Conservation (phyloP, 2,329 filamentous ascomycete genomes). For the Aureobasidium sp. region DNA sequence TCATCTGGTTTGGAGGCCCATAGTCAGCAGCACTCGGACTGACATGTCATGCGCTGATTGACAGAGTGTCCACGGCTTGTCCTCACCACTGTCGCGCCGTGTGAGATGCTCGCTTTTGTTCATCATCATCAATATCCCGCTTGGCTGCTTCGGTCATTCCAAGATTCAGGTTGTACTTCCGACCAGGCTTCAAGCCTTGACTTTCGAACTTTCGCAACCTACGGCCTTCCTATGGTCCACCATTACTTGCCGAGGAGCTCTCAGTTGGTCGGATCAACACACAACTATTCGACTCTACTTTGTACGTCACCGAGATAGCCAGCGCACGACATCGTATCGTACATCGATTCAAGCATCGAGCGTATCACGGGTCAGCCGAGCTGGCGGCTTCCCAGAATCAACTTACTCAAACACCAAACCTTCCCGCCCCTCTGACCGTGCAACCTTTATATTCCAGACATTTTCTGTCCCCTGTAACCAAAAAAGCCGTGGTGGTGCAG, state of each 20-base stretch:
- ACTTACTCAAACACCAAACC: background rate
- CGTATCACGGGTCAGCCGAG: background rate
- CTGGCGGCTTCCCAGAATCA: background rate
- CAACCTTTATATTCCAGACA: background rate
- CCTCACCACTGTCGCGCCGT: too few relatives aligned
- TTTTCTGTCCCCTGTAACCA: background rate
- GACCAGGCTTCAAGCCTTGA: constrained; percentile 15
- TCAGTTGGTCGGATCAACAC: background rate
- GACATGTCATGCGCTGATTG: too few relatives aligned
- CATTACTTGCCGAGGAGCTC: background rate
- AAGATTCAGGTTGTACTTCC: too few relatives aligned
- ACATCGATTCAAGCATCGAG: background rate
- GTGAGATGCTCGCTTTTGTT: background rate
- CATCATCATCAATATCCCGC: too few relatives aligned
- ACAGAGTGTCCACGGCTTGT: too few relatives aligned
- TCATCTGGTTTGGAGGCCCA: too few relatives aligned
- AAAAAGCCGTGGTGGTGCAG: background rate
- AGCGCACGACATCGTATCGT: background rate
- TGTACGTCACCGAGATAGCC: background rate
- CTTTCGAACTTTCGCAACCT: background rate
- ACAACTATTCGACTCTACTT: background rate
- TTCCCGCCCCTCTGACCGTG: background rate
- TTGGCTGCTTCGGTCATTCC: too few relatives aligned
- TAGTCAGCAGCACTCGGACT: too few relatives aligned
- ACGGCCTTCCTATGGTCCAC: background rate